phyloP scores from a whole-genome alignment of 73 alveolate genomes.

The Paramecium biaurelia region DNA sequence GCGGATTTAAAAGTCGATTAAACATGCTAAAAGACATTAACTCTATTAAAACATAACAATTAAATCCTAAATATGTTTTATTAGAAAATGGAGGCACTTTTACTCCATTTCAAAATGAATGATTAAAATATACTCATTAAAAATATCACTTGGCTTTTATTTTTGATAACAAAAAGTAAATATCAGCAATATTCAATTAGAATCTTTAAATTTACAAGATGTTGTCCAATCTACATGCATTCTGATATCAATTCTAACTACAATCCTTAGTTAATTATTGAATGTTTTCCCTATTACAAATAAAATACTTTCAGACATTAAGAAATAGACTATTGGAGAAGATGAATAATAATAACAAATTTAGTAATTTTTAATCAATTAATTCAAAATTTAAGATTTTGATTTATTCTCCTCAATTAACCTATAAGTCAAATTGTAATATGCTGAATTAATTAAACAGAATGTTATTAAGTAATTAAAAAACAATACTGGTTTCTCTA shows the following conservation, averaged over 20 bases:
- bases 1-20: slow-evolving; percentile 6
- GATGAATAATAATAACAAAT: background rate
- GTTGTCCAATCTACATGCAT: slow-evolving; percentile 29
- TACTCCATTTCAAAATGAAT: background rate
- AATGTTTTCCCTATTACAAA: background rate
- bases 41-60: background rate
- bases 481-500: background rate
- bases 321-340: background rate
- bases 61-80: slow-evolving; percentile 22
- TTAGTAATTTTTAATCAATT: background rate
- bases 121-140: background rate
- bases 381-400: slow-evolving; percentile 7
- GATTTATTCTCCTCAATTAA: background rate
- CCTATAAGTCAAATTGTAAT: background rate
- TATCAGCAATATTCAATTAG: background rate
- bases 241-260: background rate
- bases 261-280: background rate
- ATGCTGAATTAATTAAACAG: background rate
- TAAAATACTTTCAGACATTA: background rate
- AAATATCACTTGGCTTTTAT: slow-evolving; percentile 9
- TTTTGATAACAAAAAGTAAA: slow-evolving; percentile 36
- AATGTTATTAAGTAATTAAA: background rate
- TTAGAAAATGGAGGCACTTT: background rate
- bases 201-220: background rate
- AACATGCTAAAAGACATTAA: background rate